phyloP scores from a whole-genome alignment of 2,329 filamentous ascomycete species.

The Cladobotryum protrusum region DNA sequence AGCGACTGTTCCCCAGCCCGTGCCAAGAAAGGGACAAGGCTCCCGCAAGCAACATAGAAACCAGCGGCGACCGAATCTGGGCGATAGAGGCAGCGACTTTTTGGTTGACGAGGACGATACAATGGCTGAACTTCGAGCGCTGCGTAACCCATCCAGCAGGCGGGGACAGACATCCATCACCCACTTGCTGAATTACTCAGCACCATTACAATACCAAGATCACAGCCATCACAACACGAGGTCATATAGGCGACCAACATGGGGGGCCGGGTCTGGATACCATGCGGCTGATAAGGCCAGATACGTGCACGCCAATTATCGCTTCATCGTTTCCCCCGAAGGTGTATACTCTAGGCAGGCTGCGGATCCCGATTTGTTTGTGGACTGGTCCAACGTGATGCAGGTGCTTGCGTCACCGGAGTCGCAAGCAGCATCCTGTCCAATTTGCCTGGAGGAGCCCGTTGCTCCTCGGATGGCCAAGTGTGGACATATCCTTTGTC shows the following conservation, averaged over 20 bases:
- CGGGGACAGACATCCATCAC: slow-evolving; percentile 96
- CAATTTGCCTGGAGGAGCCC: slow-evolving; percentile 88
- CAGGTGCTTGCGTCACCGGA: slow-evolving; percentile 87
- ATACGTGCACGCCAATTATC: slow-evolving; percentile 91
- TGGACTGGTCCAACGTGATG: slow-evolving; percentile 86
- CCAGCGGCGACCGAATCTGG: slow-evolving; percentile 60
- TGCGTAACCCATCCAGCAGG: slow-evolving; percentile 57
- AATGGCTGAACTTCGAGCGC: slow-evolving; percentile 68
- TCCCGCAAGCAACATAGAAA: slow-evolving; percentile 78
- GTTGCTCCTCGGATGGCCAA: slow-evolving; percentile 94
- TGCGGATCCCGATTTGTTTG: slow-evolving; percentile 76
- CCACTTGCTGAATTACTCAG: slow-evolving; percentile 86
- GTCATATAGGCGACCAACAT: slow-evolving; percentile 63
- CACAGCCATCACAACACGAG: slow-evolving; percentile 44
- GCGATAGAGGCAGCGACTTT: slow-evolving; percentile 27
- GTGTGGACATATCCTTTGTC: slow-evolving; percentile 94
- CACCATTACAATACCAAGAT: slow-evolving; percentile 65
- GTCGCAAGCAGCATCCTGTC: slow-evolving; percentile 83
- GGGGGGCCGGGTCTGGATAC: slow-evolving; percentile 82
- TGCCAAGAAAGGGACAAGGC: slow-evolving; percentile 69
- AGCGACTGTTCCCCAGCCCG: slow-evolving; percentile 24
- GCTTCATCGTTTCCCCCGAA: slow-evolving; percentile 84
- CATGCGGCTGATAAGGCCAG: slow-evolving; percentile 87
- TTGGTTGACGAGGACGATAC: slow-evolving; percentile 71
- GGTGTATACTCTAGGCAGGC: slow-evolving; percentile 76